Evolutionary conservation across 768 basidiomycete genomes (phyloP), one percentile per base, ranked within the genome.

Genomic region (Galerina sulciceps): DNA sequence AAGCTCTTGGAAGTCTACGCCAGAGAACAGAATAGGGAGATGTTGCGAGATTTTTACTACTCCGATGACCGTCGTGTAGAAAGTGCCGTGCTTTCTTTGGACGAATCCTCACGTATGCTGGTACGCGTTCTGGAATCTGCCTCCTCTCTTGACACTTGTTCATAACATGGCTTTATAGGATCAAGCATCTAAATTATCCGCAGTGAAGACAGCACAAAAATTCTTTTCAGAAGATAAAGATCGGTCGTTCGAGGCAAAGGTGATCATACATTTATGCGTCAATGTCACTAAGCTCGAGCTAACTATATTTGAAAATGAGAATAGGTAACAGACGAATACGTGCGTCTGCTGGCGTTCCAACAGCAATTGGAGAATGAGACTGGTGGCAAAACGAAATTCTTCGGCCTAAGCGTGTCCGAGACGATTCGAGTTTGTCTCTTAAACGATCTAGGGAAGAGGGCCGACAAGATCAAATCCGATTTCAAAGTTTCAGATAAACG

Each of bases 141-240:
- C 36, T 17, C 23, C 10, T 36, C 1, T 14, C 17, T 17, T 18
- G 8, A 42, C 18, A 20, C 10, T 45, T 17, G 13, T 26, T 36
- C 15, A 43, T 44, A 1, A 34, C 31, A 11, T 20, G 44, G 10
- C 3, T 48, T 38, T 17, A 2, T 62, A 97, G 94, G 91, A 95
- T 71, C 85, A 88, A 44, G 65, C 77, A 14, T 84, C 93, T 2
- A 87, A 85, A 67, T 80, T 95, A 37, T 78, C 82, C 0, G 83
- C 88, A 14, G 84, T 96, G 54, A 89, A 89, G 69, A 81, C 86
- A 15, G 94, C 96, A 1, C 91, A 93, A 59, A 98, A 95, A 69
- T 94, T 92, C 74, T 95, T 99, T 68, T 89, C 88, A 1, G 95
- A 99, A 69, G 94, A 99, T 69, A 98, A 95, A 71, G 95, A 99